Evolutionary conservation across 345 rosid species (phyloP), one percentile per base, ranked within the genome.

Genomic region (Ceriops decandra): DNA sequence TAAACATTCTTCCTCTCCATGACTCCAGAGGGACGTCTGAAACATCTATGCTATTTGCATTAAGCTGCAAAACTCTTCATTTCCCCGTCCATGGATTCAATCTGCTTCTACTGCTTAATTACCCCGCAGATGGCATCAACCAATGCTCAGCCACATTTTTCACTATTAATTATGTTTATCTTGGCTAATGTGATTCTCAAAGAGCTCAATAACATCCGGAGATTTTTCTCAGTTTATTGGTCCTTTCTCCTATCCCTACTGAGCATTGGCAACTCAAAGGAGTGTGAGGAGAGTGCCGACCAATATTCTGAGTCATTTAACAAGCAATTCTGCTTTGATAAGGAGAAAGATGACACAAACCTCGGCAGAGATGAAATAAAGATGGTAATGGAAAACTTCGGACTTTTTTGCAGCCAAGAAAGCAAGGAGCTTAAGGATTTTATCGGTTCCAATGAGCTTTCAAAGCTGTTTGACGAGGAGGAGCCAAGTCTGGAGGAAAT

Each of bases 401-500:
- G 91, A 46, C 75, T 88, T 76, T 52, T 70, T 60, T 66, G 77
- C 77, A 74, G 73, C 69, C 69, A 46, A 22, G 90, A 74, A 75
- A 68, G 77, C 26, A 83, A 70, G 65, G 82, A 81, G 28, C 82
- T 85, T 51, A 70, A 74, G 19, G 80, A 73, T 66, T 54, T 30
- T 7, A 76, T 77, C 66, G 72, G 74, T 66, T 67, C 79, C 20
- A 52, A 78, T 54, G 90, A 84, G 69, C 66, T 90, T 73, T 66
- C 80, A 0, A 70, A 73, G 81, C 53, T 90, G 77, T 90, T 92
- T 75, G 89, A 85, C 36, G 95, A 92, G 82, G 72, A 82, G 72
- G 95, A 87, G 78, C 93, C 93, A 0, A 90, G 98, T 70, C 66
- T 86, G 74, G 89, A 83, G 66, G 98, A 92, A 72, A 67, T 86